phyloP scores from a whole-genome alignment of 192 early-diverging fungal genomes.

The Lobosporangium transversale region DNA sequence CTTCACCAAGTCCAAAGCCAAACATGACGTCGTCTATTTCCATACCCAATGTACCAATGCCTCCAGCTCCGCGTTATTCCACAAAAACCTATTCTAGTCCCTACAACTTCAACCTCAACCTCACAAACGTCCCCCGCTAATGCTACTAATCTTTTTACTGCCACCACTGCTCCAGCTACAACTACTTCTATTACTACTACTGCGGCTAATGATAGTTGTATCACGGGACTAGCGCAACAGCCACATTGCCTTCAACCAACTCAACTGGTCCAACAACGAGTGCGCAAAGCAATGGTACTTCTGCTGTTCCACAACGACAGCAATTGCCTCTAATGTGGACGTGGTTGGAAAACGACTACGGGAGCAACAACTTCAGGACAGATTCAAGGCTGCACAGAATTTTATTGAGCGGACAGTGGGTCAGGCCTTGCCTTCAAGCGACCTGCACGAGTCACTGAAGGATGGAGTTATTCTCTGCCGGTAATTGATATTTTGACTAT shows the following conservation, averaged over 20 bases:
- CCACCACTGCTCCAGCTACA: neutral
- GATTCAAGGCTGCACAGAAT: slow-evolving; percentile 68
- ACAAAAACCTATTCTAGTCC: slow-evolving; percentile 6
- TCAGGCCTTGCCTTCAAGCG: slow-evolving; percentile 61
- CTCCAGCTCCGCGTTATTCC: slow-evolving; percentile 15
- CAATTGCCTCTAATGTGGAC: slow-evolving; percentile 37
- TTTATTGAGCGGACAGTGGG: slow-evolving; percentile 74
- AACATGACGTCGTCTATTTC: too few relatives aligned
- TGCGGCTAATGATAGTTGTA: neutral
- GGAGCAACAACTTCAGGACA: slow-evolving; percentile 67
- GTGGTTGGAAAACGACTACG: slow-evolving; percentile 55
- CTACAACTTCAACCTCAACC: slow-evolving; percentile 7
- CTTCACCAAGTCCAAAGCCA: neutral
- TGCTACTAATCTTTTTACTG: neutral
- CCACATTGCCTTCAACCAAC: neutral
- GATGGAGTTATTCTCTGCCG: slow-evolving; percentile 84
- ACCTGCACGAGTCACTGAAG: slow-evolving; percentile 70
- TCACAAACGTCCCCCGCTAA: slow-evolving; percentile 1
- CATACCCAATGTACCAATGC: neutral
- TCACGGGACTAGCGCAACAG: slow-evolving; percentile 4
- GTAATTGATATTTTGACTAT: too few relatives aligned
- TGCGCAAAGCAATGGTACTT: slow-evolving; percentile 5
- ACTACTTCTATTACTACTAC: neutral
- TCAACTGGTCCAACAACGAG: slow-evolving; percentile 1
- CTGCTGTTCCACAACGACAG: slow-evolving; percentile 7